These are phyloP conservation scores for Gossypium sturtianum DNA, from an alignment of 345 rosid species.

Conservation along the genomic window DNA sequence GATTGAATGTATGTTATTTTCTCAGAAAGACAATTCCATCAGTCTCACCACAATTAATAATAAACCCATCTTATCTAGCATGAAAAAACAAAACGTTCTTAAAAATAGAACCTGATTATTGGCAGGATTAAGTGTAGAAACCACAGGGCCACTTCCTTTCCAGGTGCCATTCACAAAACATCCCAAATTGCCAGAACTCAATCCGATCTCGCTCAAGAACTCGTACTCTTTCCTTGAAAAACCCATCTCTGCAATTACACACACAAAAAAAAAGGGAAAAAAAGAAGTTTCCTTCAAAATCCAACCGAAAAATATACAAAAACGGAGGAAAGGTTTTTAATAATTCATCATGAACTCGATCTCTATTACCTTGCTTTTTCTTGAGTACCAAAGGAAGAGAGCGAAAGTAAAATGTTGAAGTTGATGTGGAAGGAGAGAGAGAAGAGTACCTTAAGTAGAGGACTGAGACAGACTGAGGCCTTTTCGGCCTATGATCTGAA, in stretches of 20 bases:
- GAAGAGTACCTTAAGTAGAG: not conserved
- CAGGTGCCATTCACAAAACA: conserved; percentile 66
- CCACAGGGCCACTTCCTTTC: conserved; percentile 68
- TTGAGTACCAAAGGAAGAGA: not conserved
- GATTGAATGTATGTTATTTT: not conserved
- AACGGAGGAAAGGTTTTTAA: not conserved
- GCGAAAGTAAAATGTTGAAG: not conserved
- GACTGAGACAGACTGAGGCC: not conserved
- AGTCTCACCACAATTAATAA: not conserved
- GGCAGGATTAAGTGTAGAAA: conserved; percentile 67
- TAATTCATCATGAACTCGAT: not conserved
- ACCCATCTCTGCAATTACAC: conserved; percentile 49
- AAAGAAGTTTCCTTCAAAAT: not conserved
- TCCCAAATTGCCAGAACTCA: conserved; percentile 57
- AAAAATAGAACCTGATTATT: conserved; percentile 62
- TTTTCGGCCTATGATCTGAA: not conserved
- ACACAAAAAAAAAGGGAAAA: not conserved
- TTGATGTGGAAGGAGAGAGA: not conserved
- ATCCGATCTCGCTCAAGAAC: conserved; percentile 77
- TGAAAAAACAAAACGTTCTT: not conserved
- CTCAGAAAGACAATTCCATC: not conserved
- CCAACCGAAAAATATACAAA: not conserved
- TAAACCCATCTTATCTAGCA: not conserved
- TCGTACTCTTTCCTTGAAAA: conserved; percentile 54
- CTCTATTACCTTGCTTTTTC: conserved; percentile 4